Conservation (phyloP, 2,329 filamentous ascomycete genomes). For the Talaromyces islandicus region DNA sequence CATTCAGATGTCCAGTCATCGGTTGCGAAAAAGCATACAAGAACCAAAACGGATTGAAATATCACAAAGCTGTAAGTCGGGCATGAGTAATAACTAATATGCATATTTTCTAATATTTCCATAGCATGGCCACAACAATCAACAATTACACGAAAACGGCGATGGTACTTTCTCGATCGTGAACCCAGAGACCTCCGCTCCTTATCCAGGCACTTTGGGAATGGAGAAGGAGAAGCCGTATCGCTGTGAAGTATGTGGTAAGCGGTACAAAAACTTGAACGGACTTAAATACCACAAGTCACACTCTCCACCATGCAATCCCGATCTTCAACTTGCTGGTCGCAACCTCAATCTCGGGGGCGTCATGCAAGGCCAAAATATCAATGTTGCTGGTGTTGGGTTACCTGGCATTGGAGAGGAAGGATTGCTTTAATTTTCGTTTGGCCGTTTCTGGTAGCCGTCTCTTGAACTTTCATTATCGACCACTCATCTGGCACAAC, state of each 20-base stretch:
- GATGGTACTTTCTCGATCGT: conserved; percentile 98
- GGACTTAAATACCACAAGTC: conserved; percentile 91
- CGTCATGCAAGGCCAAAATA: conserved; percentile 42
- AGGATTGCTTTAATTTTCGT: conserved; percentile 27
- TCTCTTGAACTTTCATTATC: background rate
- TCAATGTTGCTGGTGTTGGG: conserved; percentile 43
- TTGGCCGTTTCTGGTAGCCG: background rate
- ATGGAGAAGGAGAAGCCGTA: conserved; percentile 99
- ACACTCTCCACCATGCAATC: conserved; percentile 84
- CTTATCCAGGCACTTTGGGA: conserved; percentile 92
- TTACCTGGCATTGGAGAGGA: conserved; percentile 42
- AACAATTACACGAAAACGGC: conserved; percentile 91
- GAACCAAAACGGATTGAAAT: conserved; percentile 98
- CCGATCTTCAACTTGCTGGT: conserved; percentile 59
- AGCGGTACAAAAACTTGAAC: conserved; percentile 98
- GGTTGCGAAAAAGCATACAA: conserved; percentile 99
- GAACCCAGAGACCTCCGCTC: conserved; percentile 87
- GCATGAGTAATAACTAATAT: conserved; percentile 16
- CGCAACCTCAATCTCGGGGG: conserved; percentile 34
- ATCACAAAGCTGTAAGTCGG: conserved; percentile 60
- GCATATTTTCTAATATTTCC: conserved; percentile 17
- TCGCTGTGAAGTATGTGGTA: conserved; percentile 92
- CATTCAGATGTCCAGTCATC: conserved; percentile 95
- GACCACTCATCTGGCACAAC: background rate
- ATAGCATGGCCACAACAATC: conserved; percentile 87